A percentile compares a stretch with the other conserved stretches of the same genome.
Conservation (phyloP, 2,329 filamentous ascomycete genomes). For the Fusarium globosum region DNA sequence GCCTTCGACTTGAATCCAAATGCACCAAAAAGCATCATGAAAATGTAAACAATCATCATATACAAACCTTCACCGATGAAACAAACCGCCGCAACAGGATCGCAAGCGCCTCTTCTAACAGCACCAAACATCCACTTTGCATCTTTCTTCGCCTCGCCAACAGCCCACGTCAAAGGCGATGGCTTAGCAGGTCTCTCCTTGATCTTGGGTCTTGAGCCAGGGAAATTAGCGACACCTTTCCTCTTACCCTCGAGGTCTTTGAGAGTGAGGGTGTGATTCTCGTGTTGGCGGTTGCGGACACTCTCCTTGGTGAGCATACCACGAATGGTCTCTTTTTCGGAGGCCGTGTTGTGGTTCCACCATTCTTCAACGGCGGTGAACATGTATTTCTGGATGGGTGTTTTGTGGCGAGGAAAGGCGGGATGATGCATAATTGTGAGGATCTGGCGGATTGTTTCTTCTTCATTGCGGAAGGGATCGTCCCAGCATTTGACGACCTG, state of each 20-base stretch:
- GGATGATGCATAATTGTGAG: slow-evolving; percentile 87
- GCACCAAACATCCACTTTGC: slow-evolving; percentile 32
- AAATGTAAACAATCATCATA: slow-evolving; percentile 11
- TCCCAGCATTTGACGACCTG: slow-evolving; percentile 69
- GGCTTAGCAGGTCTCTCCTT: slow-evolving; percentile 35
- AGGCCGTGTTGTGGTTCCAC: slow-evolving; percentile 64
- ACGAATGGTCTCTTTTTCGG: slow-evolving; percentile 39
- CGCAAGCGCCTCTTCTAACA: slow-evolving; percentile 26
- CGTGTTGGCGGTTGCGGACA: slow-evolving; percentile 41
- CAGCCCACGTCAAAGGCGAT: slow-evolving; percentile 40
- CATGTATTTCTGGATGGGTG: slow-evolving; percentile 85
- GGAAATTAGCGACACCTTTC: slow-evolving; percentile 42
- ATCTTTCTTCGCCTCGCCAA: slow-evolving; percentile 32
- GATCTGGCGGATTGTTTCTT: slow-evolving; percentile 81
- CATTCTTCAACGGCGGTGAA: slow-evolving; percentile 81
- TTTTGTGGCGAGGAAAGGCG: slow-evolving; percentile 70
- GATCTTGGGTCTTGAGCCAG: slow-evolving; percentile 42
- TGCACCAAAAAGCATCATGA: slow-evolving; percentile 11
- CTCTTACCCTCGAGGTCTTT: slow-evolving; percentile 41
- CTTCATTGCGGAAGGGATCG: slow-evolving; percentile 72
- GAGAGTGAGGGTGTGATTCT: slow-evolving; percentile 44
- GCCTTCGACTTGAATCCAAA: slow-evolving; percentile 5
- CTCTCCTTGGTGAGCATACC: slow-evolving; percentile 44
- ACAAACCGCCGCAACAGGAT: slow-evolving; percentile 24
- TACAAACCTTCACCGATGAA: slow-evolving; percentile 24